Evolutionary conservation across 164 flowering plant genomes (phyloP).

Genomic region (Sedum album): DNA sequence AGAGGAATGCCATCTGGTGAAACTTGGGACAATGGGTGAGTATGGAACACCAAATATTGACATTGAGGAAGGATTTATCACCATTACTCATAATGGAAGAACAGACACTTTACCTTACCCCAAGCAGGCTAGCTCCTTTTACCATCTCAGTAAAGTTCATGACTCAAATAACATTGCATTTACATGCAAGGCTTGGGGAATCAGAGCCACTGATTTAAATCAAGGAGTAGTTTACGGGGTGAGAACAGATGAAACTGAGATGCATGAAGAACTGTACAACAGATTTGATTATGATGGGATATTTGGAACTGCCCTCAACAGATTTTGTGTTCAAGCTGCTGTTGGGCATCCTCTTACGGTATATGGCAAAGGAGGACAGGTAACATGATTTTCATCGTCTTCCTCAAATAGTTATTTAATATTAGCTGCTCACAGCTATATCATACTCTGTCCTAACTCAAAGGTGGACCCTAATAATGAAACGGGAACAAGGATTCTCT

Average conservation of each 20-base stretch:
- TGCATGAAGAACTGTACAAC: slow-evolving; percentile 87
- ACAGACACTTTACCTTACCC: slow-evolving; percentile 95
- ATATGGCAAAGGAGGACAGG: slow-evolving; percentile 99
- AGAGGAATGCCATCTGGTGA: slow-evolving; percentile 84
- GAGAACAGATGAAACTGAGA: slow-evolving; percentile 78
- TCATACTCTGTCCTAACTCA: background rate
- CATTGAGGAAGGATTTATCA: slow-evolving; percentile 90
- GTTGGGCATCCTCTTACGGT: slow-evolving; percentile 99
- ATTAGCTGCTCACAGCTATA: background rate
- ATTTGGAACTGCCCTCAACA: slow-evolving; percentile 86
- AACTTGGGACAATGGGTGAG: slow-evolving; percentile 98
- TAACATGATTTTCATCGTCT: slow-evolving; percentile 14
- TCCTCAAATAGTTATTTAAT: background rate
- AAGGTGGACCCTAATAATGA: background rate
- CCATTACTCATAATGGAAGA: slow-evolving; percentile 90
- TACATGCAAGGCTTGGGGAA: slow-evolving; percentile 97
- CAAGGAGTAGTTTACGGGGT: slow-evolving; percentile 97
- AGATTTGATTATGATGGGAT: slow-evolving; percentile 91
- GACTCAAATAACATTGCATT: slow-evolving; percentile 90
- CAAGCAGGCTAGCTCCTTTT: slow-evolving; percentile 93
- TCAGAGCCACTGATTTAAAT: slow-evolving; percentile 89
- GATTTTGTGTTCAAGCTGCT: slow-evolving; percentile 92
- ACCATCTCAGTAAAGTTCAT: slow-evolving; percentile 92
- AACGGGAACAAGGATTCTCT: background rate
- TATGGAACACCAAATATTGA: slow-evolving; percentile 98